Conservation (phyloP, 306 rosid genomes). For the Gastrolobium villosum region DNA sequence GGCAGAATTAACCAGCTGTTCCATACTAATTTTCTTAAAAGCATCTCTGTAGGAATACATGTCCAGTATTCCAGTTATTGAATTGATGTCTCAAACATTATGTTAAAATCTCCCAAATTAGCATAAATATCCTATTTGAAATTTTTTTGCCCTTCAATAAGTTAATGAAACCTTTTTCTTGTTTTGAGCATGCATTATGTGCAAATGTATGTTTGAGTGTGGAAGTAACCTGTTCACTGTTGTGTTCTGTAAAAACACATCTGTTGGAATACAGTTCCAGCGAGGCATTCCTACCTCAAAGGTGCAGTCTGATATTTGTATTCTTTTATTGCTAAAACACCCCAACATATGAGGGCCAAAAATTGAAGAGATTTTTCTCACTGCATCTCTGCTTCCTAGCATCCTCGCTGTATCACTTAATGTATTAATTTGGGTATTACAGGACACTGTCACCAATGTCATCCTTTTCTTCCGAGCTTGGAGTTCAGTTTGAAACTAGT, state of each 20-base stretch:
- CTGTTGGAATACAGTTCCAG: constrained; percentile 37
- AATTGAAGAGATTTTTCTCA: constrained; percentile 20
- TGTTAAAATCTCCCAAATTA: constrained; percentile 11
- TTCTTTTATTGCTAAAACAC: constrained; percentile 36
- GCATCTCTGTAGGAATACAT: neutral
- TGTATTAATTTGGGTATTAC: constrained; percentile 43
- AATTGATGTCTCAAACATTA: constrained; percentile 17
- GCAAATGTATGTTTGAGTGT: constrained; percentile 27
- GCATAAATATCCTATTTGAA: neutral
- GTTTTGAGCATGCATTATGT: constrained; percentile 20
- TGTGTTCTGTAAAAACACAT: constrained; percentile 29
- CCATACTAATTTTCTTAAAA: neutral
- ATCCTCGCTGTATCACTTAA: constrained; percentile 33
- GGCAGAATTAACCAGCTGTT: constrained; percentile 8
- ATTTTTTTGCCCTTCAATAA: neutral
- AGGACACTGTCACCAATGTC: constrained; percentile 95
- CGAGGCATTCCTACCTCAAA: constrained; percentile 17
- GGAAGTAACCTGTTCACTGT: constrained; percentile 32
- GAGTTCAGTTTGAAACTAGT: constrained; percentile 83
- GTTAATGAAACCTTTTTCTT: neutral
- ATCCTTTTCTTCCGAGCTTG: constrained; percentile 96
- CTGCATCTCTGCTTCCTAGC: constrained; percentile 33
- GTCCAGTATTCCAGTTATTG: neutral
- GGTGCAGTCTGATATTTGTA: constrained; percentile 13
- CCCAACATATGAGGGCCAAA: constrained; percentile 19